Evolutionary conservation across 1,284 basidiomycete species (phyloP).

Genomic region (Fistulinella cinereoalba): DNA sequence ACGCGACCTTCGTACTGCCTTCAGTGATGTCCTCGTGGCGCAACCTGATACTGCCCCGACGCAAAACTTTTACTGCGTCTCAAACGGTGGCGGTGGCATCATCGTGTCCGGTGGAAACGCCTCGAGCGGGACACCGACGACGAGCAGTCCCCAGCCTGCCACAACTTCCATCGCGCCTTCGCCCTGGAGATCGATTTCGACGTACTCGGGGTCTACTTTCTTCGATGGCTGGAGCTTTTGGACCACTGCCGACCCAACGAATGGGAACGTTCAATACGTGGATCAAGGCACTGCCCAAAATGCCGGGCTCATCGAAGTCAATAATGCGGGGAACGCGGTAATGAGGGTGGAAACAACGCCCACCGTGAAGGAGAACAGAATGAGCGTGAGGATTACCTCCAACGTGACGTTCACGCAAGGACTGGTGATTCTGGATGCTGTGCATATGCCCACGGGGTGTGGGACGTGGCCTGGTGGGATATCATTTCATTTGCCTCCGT

Average conservation of each 20-base stretch:
- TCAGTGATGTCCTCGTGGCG: conserved; percentile 48
- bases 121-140: conserved; percentile 19
- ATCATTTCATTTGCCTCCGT: neutral
- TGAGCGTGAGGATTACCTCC: conserved; percentile 76
- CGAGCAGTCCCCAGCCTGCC: conserved; percentile 16
- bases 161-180: conserved; percentile 28
- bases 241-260: conserved; percentile 70
- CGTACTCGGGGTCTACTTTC: conserved; percentile 59
- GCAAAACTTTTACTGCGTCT: conserved; percentile 33
- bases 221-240: conserved; percentile 83
- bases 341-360: conserved; percentile 84
- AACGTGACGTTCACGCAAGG: conserved; percentile 57
- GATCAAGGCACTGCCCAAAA: conserved; percentile 51
- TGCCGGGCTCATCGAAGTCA: conserved; percentile 56
- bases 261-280: conserved; percentile 65
- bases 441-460: conserved; percentile 91
- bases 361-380: conserved; percentile 59
- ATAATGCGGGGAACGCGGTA: conserved; percentile 67
- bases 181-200: conserved; percentile 36
- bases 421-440: conserved; percentile 76
- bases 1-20: conserved; percentile 62
- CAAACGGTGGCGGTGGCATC: conserved; percentile 24
- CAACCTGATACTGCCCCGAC: conserved; percentile 25
- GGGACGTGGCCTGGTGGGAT: conserved; percentile 76
- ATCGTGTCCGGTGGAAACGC: conserved; percentile 17